Evolutionary conservation across 129 eudicot genomes (phyloP), one percentile per base, ranked within the genome.

Genomic region (sunflower (Helianthus annuus)): DNA sequence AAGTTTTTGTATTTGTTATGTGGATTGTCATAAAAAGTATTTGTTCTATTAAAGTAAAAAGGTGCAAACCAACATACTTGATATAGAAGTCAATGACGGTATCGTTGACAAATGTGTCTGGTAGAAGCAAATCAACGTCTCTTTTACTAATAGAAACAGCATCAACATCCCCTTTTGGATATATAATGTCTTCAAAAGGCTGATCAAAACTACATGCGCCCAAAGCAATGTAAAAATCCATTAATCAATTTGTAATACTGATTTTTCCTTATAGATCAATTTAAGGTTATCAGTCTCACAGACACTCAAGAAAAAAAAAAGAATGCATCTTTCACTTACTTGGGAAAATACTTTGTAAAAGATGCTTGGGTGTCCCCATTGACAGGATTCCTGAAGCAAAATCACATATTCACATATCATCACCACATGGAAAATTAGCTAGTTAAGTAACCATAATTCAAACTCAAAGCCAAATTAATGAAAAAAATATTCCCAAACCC

Each of bases 1-100:
- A 6, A 12, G 12, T 44, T 53, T 58, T 39, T 29, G 42, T 29
- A 74, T 39, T 65, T 64, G 34, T 42, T 49, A 34, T 15, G 19
- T 16, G 32, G 48, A 72, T 45, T 48, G 15, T 14, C 36, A 32
- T 46, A 13, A 51, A n/a, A 51, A 34, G 16, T 69, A 32, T 36
- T 53, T 52, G 1, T 73, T 48, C 39, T 15, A 45, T 15, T 27
- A 57, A 61, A 61, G 27, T 34, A n/a, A 45, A 65, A 15, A 68
- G 49, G 8, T 9, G 64, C 57, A 55, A 58, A 66, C 5, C 27
- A 71, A 76, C 95, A 80, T 83, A 92, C 96, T 81, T 92, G 78
- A 92, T 89, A 71, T 92, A 92, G 66, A 92, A 92, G 85, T 92
- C 98, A 44, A 92, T 89, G 80, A 92, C 85, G 22, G 98, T 92